Evolutionary conservation across 129 eudicot species (phyloP), one percentile per base, ranked within the genome.

Genomic region (Lactuca sativa): DNA sequence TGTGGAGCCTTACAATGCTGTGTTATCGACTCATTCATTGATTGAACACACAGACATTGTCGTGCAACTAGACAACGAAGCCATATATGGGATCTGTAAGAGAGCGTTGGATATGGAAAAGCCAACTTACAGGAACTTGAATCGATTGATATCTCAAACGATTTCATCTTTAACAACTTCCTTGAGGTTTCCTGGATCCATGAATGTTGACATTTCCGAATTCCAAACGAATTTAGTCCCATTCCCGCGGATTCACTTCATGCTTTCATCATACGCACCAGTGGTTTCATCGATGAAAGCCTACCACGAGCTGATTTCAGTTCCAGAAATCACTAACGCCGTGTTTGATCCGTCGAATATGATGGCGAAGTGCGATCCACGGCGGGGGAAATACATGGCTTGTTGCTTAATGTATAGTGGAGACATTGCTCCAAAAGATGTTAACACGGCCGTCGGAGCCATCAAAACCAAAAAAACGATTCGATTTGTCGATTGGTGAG

Each of bases 201-300:
- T 88, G 78, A 88, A 88, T 15, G 90, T 82, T 32, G 95, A 88
- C 72, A 73, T 88, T 38, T 80, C 90, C 8, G 95, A 88, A 74
- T 88, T 88, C 70, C 91, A 88, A 71, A 88, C 95, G 10, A 88
- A 88, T 74, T 84, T 88, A 12, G 95, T 88, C 34, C 95, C 95
- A 4, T 88, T 82, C 30, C 95, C 95, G 8, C 88, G 95, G 60
- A 80, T 85, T 40, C 95, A 88, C 74, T 88, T 88, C 85, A 88
- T 85, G 95, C 84, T 88, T 33, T 88, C 95, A 30, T 85, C 95
- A 33, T 88, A 88, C 67, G 95, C 95, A 34, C 95, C 95, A 0
- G 82, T 85, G 15, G 74, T 88, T 59, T 82, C 95, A 58, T 69
- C 88, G 1, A 86, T 59, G 4, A 84, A 84, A 64, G 95, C 95